Evolutionary conservation across 164 flowering plant genomes (phyloP).

Genomic region (Cinnamomum micranthum): DNA sequence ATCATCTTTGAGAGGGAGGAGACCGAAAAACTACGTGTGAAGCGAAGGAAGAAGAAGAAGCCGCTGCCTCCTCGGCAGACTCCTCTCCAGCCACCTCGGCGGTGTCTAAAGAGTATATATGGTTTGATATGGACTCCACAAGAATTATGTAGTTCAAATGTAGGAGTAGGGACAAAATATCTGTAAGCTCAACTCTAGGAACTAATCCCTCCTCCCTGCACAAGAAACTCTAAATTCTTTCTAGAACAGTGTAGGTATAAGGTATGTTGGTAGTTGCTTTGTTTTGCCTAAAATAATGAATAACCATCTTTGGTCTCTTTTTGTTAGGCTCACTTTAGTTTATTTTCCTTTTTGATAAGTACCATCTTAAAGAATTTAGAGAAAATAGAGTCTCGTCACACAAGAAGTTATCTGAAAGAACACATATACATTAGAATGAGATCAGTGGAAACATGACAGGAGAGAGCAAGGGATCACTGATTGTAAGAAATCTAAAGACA

Average conservation of each 20-base stretch:
- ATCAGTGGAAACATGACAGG: background rate
- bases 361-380: too few species aligned
- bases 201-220: constrained; percentile 29
- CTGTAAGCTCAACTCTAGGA: constrained; percentile 29
- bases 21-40: too few species aligned
- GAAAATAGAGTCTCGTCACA: too few species aligned
- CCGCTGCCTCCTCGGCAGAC: too few species aligned
- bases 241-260: constrained; percentile 48
- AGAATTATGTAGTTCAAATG: constrained; percentile 1
- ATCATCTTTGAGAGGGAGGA: too few species aligned
- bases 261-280: constrained; percentile 56
- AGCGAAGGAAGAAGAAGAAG: too few species aligned
- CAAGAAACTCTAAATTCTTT: constrained; percentile 50
- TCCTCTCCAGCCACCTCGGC: too few species aligned
- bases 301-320: background rate
- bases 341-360: background rate
- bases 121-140: too few species aligned
- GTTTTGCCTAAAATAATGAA: constrained; percentile 50
- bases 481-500: background rate
- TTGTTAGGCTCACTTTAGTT: background rate
- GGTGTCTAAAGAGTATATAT: too few species aligned
- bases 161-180: background rate
- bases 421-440: background rate
- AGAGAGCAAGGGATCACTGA: background rate
- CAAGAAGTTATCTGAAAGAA: background rate